Percentiles rank a stretch among this genome's conserved stretches.
phyloP scores from a whole-genome alignment of 495 filamentous ascomycete species.

The Penicillium soppii region DNA sequence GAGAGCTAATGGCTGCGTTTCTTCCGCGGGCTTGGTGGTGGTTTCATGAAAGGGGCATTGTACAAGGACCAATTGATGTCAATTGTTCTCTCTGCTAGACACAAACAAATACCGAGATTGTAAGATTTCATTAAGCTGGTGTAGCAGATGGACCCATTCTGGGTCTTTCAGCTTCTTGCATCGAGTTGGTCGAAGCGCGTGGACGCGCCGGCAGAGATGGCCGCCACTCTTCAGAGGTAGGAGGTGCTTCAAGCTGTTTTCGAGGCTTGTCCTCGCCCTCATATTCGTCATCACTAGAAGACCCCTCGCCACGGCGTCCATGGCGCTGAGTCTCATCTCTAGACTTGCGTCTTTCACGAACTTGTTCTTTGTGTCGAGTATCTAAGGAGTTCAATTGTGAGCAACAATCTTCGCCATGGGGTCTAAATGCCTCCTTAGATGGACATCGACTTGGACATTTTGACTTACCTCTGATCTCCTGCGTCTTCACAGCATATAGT shows the following conservation, averaged over 20 bases:
- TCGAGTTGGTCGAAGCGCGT: constrained; percentile 10
- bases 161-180: constrained; percentile 11
- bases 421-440: not conserved
- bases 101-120: not conserved
- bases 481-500: constrained; percentile 70
- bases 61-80: no score
- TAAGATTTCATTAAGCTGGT: constrained; percentile 6
- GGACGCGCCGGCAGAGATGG: constrained; percentile 18
- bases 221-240: constrained; percentile 6
- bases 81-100: not conserved
- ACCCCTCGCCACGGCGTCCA: constrained; percentile 29
- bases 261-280: constrained; percentile 34
- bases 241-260: constrained; percentile 35
- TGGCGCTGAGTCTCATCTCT: constrained; percentile 34
- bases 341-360: constrained; percentile 33
- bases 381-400: constrained; percentile 24
- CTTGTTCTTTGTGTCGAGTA: constrained; percentile 33
- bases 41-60: not conserved
- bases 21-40: not conserved
- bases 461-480: constrained; percentile 68
- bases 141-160: constrained; percentile 8
- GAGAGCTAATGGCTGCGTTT: not conserved
- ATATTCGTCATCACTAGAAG: constrained; percentile 43
- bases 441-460: not conserved
- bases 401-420: not conserved